These are phyloP conservation scores for Colletotrichum sp. DNA, from an alignment of 2,329 filamentous ascomycete genomes.

Conservation along the genomic window DNA sequence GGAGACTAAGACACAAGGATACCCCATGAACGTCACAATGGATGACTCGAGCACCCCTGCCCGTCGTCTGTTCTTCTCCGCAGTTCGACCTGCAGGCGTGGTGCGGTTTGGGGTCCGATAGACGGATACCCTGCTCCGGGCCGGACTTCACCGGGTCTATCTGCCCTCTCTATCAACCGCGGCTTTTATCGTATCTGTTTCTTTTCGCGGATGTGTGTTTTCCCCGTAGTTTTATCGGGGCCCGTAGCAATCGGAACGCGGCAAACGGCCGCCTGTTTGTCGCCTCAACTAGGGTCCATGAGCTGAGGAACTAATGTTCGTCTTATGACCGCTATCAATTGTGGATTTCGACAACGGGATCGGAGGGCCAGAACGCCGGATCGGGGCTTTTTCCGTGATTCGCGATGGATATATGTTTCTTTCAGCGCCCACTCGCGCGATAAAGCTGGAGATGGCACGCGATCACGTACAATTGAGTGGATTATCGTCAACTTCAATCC, in stretches of 20 bases:
- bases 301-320: background rate
- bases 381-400: background rate
- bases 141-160: constrained; percentile 13
- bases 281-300: background rate
- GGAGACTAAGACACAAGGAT: background rate
- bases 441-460: background rate
- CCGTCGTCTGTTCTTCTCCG: constrained; percentile 8
- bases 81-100: background rate
- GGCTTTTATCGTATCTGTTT: background rate
- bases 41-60: constrained; percentile 1
- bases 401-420: constrained; percentile 9
- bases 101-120: background rate
- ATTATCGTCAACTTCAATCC: background rate
- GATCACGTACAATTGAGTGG: background rate
- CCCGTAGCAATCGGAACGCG: background rate
- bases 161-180: background rate
- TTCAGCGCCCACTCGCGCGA: background rate
- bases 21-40: background rate
- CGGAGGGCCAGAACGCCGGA: background rate
- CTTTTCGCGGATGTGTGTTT: background rate
- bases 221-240: background rate
- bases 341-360: background rate
- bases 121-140: background rate
- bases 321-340: constrained; percentile 17
- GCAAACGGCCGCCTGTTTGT: background rate